Evolutionary conservation across 139 green algal species (phyloP).

Genomic region (Zygnema cylindricum): DNA sequence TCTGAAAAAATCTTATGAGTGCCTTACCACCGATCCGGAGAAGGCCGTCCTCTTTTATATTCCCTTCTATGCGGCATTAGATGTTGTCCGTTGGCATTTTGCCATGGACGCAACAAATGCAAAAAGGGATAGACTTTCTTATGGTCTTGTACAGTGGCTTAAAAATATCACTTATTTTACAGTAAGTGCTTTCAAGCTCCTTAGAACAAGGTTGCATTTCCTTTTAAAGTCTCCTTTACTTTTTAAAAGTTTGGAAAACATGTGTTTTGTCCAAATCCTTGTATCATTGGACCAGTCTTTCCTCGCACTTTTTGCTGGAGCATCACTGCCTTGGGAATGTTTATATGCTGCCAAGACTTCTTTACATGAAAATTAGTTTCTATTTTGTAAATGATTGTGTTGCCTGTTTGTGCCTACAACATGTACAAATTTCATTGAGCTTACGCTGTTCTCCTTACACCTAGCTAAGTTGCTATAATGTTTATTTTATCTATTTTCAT

Average conservation of each 20-base stretch:
- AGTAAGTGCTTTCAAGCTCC: not conserved
- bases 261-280: slow-evolving; percentile 7
- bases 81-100: slow-evolving; percentile 44
- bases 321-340: too few relatives aligned
- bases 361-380: not conserved
- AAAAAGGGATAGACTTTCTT: slow-evolving; percentile 13
- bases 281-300: not conserved
- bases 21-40: slow-evolving; percentile 29
- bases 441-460: too few relatives aligned
- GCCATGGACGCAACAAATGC: slow-evolving; percentile 9
- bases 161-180: slow-evolving; percentile 13
- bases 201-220: not conserved
- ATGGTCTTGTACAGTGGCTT: slow-evolving; percentile 16
- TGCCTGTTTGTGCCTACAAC: not conserved
- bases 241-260: not conserved
- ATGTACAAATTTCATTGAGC: too few relatives aligned
- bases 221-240: not conserved
- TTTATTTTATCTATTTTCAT: too few relatives aligned
- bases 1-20: slow-evolving; percentile 35
- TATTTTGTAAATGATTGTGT: not conserved
- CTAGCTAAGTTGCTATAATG: too few relatives aligned
- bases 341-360: too few relatives aligned
- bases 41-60: slow-evolving; percentile 45
- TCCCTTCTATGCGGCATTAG: slow-evolving; percentile 39
- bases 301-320: not conserved